These are phyloP conservation scores for Piper betle DNA, from an alignment of 164 flowering plant genomes.

Conservation along the genomic window DNA sequence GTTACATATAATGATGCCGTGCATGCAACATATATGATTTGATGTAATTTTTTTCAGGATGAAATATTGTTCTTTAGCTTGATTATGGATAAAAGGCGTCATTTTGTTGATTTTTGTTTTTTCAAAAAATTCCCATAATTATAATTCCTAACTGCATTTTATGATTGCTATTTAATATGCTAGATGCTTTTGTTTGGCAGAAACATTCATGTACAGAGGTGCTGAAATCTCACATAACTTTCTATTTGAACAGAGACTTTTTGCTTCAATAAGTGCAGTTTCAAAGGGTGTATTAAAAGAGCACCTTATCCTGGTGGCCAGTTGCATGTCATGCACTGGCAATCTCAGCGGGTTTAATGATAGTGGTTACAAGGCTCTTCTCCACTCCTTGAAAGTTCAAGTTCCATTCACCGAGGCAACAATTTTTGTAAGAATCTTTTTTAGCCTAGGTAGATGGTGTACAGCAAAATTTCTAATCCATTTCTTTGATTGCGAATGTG, in stretches of 20 bases:
- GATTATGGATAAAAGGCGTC: too few species aligned
- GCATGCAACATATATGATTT: too few species aligned
- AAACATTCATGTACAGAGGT: background rate
- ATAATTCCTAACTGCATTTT: too few species aligned
- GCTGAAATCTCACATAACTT: background rate
- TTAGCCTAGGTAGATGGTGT: background rate
- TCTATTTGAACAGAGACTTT: conserved; percentile 53
- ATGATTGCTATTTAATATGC: too few species aligned
- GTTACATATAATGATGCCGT: too few species aligned
- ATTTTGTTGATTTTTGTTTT: too few species aligned
- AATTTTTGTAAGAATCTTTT: conserved; percentile 45
- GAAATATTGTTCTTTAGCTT: too few species aligned
- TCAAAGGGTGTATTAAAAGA: conserved; percentile 81
- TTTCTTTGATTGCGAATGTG: background rate
- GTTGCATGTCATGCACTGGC: conserved; percentile 81
- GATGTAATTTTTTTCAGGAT: too few species aligned
- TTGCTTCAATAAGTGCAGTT: conserved; percentile 61
- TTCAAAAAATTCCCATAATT: too few species aligned
- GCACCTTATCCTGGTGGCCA: conserved; percentile 73
- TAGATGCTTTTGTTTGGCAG: background rate
- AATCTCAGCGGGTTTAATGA: conserved; percentile 68
- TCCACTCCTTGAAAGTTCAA: conserved; percentile 54
- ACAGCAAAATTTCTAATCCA: background rate
- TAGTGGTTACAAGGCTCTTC: conserved; percentile 72
- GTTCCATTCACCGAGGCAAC: conserved; percentile 94